Conservation (phyloP, 2,329 filamentous ascomycete species). For the Fusarium sp. region DNA sequence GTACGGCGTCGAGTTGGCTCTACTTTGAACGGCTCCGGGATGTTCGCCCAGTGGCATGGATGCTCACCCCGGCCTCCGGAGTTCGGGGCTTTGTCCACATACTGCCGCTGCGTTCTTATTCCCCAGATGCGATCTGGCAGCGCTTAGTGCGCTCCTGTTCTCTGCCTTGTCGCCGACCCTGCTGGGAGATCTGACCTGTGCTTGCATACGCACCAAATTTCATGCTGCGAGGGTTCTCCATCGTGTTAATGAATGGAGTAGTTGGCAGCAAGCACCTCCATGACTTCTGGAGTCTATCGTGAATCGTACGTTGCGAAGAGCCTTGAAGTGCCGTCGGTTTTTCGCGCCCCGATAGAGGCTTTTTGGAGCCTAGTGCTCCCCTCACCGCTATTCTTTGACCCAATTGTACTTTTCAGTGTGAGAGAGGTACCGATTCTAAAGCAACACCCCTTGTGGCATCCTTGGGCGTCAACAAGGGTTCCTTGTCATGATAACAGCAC, state of each 20-base stretch:
- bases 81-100: slow-evolving; percentile 44
- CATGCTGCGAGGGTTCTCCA: slow-evolving; percentile 28
- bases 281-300: slow-evolving; percentile 2
- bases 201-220: slow-evolving; percentile 44
- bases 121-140: slow-evolving; percentile 47
- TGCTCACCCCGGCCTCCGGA: slow-evolving; percentile 36
- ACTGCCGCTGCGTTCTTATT: slow-evolving; percentile 42
- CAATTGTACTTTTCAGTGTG: slow-evolving; percentile 38
- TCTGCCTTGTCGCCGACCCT: slow-evolving; percentile 37
- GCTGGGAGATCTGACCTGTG: slow-evolving; percentile 44
- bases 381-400: slow-evolving; percentile 43
- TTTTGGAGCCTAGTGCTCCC: slow-evolving; percentile 42
- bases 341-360: slow-evolving; percentile 35
- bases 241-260: slow-evolving; percentile 24
- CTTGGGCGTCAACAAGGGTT: slow-evolving; percentile 33
- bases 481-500: slow-evolving; percentile 41
- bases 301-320: slow-evolving; percentile 11
- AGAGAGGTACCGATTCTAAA: slow-evolving; percentile 37
- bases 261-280: slow-evolving; percentile 2
- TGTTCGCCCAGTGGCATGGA: slow-evolving; percentile 36
- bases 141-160: slow-evolving; percentile 46
- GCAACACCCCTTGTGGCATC: slow-evolving; percentile 39
- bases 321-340: slow-evolving; percentile 22
- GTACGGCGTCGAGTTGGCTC: slow-evolving; percentile 20
- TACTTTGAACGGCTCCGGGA: slow-evolving; percentile 32